phyloP scores from a whole-genome alignment of 495 filamentous ascomycete species.

The Hypoxylon lienhwacheense region DNA sequence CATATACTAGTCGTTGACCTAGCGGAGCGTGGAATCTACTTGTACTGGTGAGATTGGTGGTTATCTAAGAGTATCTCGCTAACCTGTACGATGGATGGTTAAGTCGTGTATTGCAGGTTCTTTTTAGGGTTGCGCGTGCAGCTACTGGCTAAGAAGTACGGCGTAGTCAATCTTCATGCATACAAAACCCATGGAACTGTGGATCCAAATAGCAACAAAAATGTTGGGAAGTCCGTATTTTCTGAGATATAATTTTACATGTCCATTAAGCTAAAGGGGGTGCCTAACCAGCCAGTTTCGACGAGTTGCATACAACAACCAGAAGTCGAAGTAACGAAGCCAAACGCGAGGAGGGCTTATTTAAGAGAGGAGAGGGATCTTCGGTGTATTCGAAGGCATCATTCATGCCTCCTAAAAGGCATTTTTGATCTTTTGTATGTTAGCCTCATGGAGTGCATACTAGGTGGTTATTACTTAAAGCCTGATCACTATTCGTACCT shows the following conservation, averaged over 20 bases:
- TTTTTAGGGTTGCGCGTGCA: constrained; percentile 9
- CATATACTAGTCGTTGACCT: constrained; percentile 22
- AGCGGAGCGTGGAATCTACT: constrained; percentile 6
- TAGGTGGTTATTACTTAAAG: constrained; percentile 4
- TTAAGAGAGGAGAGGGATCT: neutral
- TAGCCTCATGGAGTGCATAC: constrained; percentile 23
- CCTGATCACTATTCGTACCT: neutral
- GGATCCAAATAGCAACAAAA: constrained; percentile 15
- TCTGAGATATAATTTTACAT: too few relatives aligned
- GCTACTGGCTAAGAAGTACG: constrained; percentile 14
- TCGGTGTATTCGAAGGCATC: constrained; percentile 14
- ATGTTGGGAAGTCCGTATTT: too few relatives aligned
- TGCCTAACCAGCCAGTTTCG: neutral
- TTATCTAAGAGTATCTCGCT: constrained; percentile 20
- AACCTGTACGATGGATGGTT: constrained; percentile 20
- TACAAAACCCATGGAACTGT: constrained; percentile 14
- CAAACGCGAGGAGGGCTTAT: neutral
- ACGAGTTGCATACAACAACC: neutral
- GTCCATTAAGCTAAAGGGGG: neutral
- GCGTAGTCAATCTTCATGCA: constrained; percentile 27
- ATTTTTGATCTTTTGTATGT: too few relatives aligned
- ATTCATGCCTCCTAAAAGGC: neutral
- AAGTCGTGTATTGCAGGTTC: constrained; percentile 11
- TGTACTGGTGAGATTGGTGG: constrained; percentile 2
- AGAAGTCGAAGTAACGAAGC: constrained; percentile 3